Conservation (phyloP, 345 rosid species). For the Laguncularia racemosa region DNA sequence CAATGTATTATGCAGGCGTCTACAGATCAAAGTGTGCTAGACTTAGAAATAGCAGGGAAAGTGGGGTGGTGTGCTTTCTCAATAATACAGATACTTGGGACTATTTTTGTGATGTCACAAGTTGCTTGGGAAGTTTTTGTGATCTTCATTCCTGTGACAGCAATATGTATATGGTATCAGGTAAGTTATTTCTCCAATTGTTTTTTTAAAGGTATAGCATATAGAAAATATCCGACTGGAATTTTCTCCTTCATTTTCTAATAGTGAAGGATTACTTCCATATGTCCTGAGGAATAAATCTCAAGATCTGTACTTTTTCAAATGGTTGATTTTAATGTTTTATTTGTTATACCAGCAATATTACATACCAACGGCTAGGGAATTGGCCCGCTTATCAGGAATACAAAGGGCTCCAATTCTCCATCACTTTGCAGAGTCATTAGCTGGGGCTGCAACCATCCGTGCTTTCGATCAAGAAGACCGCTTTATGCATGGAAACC, state of each 20-base stretch:
- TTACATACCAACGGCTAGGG: conserved; percentile 93
- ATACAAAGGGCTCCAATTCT: conserved; percentile 87
- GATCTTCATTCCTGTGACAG: conserved; percentile 96
- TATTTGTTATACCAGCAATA: conserved; percentile 41
- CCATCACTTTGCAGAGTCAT: conserved; percentile 91
- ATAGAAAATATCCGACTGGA: too few relatives aligned
- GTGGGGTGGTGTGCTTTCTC: conserved; percentile 96
- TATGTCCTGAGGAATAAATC: neutral
- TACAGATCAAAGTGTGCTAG: conserved; percentile 84
- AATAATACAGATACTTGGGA: conserved; percentile 69
- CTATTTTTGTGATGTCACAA: conserved; percentile 85
- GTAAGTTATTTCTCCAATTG: conserved; percentile 28
- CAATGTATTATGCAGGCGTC: conserved; percentile 51
- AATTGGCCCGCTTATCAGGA: conserved; percentile 74
- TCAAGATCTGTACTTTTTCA: neutral
- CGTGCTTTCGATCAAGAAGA: conserved; percentile 75
- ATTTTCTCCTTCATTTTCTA: neutral
- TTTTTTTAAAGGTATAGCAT: too few relatives aligned
- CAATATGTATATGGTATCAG: conserved; percentile 88
- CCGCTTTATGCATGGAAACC: conserved; percentile 60
- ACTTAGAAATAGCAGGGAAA: conserved; percentile 70
- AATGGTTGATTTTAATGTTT: neutral
- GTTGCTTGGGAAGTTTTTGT: conserved; percentile 96
- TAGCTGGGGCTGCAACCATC: conserved; percentile 82
- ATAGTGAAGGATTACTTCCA: neutral